Evolutionary conservation across 2,329 filamentous ascomycete genomes (phyloP), one percentile per base, ranked within the genome.

Genomic region (Trichophyton rubrum): DNA sequence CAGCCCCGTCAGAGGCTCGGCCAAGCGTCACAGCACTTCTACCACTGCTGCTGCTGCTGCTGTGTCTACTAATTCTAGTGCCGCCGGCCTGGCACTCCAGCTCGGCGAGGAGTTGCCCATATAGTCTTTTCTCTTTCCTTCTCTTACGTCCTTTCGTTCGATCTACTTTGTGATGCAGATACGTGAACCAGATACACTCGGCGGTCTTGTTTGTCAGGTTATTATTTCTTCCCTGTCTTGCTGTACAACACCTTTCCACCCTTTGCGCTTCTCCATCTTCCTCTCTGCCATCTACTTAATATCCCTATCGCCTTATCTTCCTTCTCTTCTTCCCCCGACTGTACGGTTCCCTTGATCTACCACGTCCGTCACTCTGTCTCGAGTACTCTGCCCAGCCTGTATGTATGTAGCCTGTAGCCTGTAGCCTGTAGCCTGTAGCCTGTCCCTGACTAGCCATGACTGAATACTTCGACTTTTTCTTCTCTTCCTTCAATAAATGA

Each of bases 1-100:
- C 0, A 77, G 75, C 51, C 71, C 72, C 40, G 77, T 78, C 24
- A 79, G 74, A 17, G 63, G 79, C 67, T 66, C 76, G 74, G 76
- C 72, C 13, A 82, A 82, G 6, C 72, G 43, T 3, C 20, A 8
- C 20, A 17, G 5, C n/a, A 7, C n/a, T 47, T 85, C n/a, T 80
- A 82, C n/a, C 20, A 0, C 9, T 6, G 33, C 9, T 38, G 40
- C 40, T 43, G 13, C 40, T 43, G 4, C 53, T n/a, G n/a, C n/a
- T n/a, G n/a, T n/a, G n/a, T n/a, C n/a, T n/a, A n/a, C n/a, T n/a
- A n/a, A n/a, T 45, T 15, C 56, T 15, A 53, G 56, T 30, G 61
- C 43, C 22, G 60, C 60, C 38, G 58, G 60, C 1, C 51, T 61
- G 20, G 62, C 59, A 27, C 43, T 63, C 9, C 62, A 63, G 27